Conservation (phyloP, 2,329 filamentous ascomycete genomes). For the Aureobasidium sp. region DNA sequence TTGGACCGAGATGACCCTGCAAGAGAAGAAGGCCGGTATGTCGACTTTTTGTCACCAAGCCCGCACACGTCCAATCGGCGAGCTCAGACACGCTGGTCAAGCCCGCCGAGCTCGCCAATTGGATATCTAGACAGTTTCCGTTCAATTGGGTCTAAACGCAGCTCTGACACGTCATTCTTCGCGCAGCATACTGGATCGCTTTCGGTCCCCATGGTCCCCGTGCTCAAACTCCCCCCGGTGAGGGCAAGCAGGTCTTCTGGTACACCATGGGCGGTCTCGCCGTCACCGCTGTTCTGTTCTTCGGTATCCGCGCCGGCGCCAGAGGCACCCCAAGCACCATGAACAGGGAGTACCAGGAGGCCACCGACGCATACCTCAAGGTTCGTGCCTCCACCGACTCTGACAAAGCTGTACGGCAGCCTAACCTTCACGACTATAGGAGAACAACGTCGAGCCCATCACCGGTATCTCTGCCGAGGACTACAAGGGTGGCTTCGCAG, state of each 20-base stretch:
- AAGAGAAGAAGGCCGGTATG: conserved; percentile 99
- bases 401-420: neutral
- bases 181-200: conserved; percentile 92
- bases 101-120: neutral
- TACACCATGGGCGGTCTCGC: conserved; percentile 64
- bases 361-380: conserved; percentile 87
- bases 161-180: conserved; percentile 6
- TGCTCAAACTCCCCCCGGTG: conserved; percentile 72
- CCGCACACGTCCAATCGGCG: neutral
- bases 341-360: conserved; percentile 96
- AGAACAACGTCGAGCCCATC: conserved; percentile 79
- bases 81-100: neutral
- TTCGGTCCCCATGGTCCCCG: conserved; percentile 96
- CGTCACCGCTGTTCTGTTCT: conserved; percentile 65
- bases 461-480: conserved; percentile 73
- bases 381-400: conserved; percentile 46
- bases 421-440: conserved; percentile 42
- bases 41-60: conserved; percentile 28
- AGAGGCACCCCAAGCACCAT: conserved; percentile 73
- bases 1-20: conserved; percentile 89
- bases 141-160: neutral
- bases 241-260: conserved; percentile 69
- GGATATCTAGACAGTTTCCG: neutral
- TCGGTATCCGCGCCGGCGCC: conserved; percentile 62
- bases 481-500: conserved; percentile 63